A percentile compares a stretch with the other conserved stretches of the same genome.
Evolutionary conservation across 208 protist genomes (phyloP).

Genomic region (Wallacemonas sp.): DNA sequence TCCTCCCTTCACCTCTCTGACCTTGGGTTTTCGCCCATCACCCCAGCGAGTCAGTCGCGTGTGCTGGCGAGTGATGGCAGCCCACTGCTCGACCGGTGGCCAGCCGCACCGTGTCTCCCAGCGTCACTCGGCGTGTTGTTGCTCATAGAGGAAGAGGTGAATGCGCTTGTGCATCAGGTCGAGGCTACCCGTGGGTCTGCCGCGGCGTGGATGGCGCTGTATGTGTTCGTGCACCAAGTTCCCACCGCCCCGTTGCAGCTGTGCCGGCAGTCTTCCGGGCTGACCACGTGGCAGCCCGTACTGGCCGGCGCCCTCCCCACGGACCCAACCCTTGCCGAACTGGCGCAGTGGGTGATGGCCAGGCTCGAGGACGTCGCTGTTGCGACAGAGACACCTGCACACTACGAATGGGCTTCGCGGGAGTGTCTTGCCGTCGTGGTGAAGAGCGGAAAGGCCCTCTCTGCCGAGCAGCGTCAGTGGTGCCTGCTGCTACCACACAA

Average conservation of each 20-base stretch:
- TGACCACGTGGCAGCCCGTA: background rate
- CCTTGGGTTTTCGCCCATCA: constrained; percentile 10
- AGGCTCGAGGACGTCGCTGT: background rate
- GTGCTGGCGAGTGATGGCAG: background rate
- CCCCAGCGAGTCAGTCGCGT: background rate
- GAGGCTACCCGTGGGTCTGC: constrained; percentile 8
- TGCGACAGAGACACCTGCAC: background rate
- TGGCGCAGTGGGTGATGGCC: background rate
- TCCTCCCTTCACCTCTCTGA: constrained; percentile 9
- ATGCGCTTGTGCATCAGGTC: constrained; percentile 20
- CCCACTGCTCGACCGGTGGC: background rate
- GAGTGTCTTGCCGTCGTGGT: background rate
- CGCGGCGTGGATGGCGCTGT: constrained; percentile 41
- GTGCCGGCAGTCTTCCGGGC: background rate
- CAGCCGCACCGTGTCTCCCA: background rate
- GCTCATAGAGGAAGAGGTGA: constrained; percentile 27
- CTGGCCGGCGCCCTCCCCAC: background rate
- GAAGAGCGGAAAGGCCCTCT: background rate
- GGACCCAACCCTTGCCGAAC: background rate
- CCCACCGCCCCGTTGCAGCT: constrained; percentile 10
- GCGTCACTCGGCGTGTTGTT: background rate
- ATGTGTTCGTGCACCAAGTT: constrained; percentile 42
- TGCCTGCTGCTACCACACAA: background rate
- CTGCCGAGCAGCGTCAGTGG: background rate
- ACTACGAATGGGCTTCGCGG: background rate